phyloP scores from a whole-genome alignment of 495 filamentous ascomycete species.

The Neurospora sp. region DNA sequence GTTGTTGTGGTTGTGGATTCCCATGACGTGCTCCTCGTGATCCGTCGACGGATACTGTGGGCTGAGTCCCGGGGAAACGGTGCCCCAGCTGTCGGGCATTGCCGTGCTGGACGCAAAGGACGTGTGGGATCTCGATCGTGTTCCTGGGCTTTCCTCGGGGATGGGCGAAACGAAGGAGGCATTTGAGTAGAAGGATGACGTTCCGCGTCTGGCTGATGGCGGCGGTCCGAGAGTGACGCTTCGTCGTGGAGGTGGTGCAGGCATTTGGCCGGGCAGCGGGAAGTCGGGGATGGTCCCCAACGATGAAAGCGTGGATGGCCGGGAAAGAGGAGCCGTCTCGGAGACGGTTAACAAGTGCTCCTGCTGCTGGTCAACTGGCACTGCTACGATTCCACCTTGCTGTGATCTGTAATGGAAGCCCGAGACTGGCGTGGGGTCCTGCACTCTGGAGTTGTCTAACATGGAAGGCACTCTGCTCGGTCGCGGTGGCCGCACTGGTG shows the following conservation, averaged over 20 bases:
- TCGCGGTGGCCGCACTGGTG: slow-evolving; percentile 58
- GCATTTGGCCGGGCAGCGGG: slow-evolving; percentile 37
- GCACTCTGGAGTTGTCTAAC: slow-evolving; percentile 37
- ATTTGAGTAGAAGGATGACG: slow-evolving; percentile 62
- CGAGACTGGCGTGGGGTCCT: slow-evolving; percentile 35
- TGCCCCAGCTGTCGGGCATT: slow-evolving; percentile 62
- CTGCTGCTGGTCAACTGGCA: slow-evolving; percentile 15
- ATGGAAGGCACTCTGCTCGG: slow-evolving; percentile 50
- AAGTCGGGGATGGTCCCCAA: slow-evolving; percentile 53
- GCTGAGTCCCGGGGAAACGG: slow-evolving; percentile 29
- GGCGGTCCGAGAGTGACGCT: slow-evolving; percentile 52
- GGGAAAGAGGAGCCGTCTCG: slow-evolving; percentile 26
- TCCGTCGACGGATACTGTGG: slow-evolving; percentile 35
- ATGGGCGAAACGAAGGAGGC: slow-evolving; percentile 80
- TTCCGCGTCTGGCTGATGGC: slow-evolving; percentile 58
- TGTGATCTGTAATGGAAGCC: slow-evolving; percentile 41
- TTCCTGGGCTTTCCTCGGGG: slow-evolving; percentile 58
- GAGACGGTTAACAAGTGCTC: slow-evolving; percentile 20
- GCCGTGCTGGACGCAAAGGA: slow-evolving; percentile 77
- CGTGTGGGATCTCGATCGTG: slow-evolving; percentile 45
- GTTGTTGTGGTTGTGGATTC: not conserved
- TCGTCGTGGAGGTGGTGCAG: slow-evolving; percentile 34
- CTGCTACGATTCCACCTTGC: slow-evolving; percentile 18
- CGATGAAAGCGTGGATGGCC: slow-evolving; percentile 45
- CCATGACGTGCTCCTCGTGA: slow-evolving; percentile 37